phyloP scores from a whole-genome alignment of 305 asterid genomes.

The Plantago coronopus region DNA sequence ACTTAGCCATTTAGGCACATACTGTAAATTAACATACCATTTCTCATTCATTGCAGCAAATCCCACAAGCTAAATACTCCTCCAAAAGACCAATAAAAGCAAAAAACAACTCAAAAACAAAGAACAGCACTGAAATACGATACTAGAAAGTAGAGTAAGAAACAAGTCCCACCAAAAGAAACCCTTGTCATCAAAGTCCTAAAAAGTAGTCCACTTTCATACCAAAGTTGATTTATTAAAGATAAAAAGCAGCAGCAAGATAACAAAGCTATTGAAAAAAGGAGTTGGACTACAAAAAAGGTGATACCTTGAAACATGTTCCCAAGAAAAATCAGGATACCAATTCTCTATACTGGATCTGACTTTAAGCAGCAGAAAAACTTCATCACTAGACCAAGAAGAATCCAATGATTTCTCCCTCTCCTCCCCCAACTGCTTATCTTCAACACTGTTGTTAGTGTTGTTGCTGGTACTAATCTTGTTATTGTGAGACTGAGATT shows the following conservation, averaged over 20 bases:
- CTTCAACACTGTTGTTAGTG: background rate
- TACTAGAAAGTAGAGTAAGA: no score
- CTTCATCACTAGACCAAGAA: conserved; percentile 15
- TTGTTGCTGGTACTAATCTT: background rate
- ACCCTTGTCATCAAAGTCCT: background rate
- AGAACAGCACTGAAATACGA: background rate
- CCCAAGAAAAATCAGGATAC: conserved; percentile 19
- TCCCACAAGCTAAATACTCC: background rate
- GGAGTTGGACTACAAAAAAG: background rate
- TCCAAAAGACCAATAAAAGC: background rate
- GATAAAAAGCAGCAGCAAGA: background rate
- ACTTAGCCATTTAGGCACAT: background rate
- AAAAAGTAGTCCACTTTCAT: background rate
- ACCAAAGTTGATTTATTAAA: background rate
- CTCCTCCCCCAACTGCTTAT: background rate
- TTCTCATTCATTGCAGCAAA: background rate
- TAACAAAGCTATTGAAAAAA: background rate
- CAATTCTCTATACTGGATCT: conserved; percentile 16
- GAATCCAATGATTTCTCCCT: background rate
- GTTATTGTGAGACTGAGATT: background rate
- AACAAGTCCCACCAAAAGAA: conserved; percentile 5
- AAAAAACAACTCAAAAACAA: background rate
- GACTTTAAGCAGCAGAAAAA: conserved; percentile 6
- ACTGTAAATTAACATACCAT: background rate
- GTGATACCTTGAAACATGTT: conserved; percentile 10